Conservation (phyloP, 75 land plant genomes). For the Adiantum capillusveneris region DNA sequence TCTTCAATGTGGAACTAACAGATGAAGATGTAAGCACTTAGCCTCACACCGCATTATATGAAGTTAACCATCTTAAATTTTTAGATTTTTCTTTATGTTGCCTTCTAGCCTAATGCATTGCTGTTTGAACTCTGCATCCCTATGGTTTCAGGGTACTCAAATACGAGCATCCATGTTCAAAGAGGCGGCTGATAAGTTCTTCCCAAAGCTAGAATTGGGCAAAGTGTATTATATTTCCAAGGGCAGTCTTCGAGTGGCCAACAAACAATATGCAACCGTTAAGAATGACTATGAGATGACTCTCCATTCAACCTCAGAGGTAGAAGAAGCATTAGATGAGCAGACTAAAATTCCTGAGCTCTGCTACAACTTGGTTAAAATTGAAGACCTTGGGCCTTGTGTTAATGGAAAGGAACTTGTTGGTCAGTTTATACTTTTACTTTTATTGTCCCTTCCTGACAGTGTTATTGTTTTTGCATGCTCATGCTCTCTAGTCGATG, state of each 20-base stretch:
- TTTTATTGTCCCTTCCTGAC: neutral
- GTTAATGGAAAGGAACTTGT: constrained; percentile 78
- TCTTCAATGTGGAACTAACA: constrained; percentile 93
- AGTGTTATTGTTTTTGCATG: neutral
- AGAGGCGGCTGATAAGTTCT: constrained; percentile 85
- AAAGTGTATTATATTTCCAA: constrained; percentile 92
- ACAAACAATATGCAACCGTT: constrained; percentile 80
- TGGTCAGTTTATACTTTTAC: constrained; percentile 40
- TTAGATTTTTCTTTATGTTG: too few relatives aligned
- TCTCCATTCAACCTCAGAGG: constrained; percentile 63
- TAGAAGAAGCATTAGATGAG: constrained; percentile 68
- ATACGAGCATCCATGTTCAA: constrained; percentile 98
- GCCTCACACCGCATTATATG: too few relatives aligned
- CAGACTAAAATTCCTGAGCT: constrained; percentile 50
- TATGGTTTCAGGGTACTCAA: constrained; percentile 97
- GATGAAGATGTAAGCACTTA: constrained; percentile 76
- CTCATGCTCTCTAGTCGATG: neutral
- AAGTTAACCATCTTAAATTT: too few relatives aligned
- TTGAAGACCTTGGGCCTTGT: constrained; percentile 70
- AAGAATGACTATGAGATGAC: constrained; percentile 98
- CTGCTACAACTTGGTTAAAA: constrained; percentile 62
- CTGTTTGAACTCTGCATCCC: too few relatives aligned
- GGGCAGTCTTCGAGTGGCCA: constrained; percentile 74
- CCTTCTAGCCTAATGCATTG: too few relatives aligned
- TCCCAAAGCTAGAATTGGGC: constrained; percentile 64